Evolutionary conservation across 2,329 filamentous ascomycete genomes (phyloP).

Genomic region (Sporothrix curviconia): DNA sequence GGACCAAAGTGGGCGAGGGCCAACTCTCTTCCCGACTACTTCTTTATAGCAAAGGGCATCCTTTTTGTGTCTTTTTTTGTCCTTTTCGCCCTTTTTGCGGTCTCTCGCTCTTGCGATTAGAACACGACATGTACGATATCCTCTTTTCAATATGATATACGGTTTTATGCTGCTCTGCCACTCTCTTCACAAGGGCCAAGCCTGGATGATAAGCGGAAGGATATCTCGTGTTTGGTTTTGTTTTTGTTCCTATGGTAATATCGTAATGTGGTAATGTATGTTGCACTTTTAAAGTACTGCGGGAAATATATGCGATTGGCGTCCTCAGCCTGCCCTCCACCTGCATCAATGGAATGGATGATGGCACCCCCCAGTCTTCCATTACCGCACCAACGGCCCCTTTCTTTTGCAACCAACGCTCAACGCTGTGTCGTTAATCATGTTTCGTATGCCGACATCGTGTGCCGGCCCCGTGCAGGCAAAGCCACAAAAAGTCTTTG

Average conservation of each 20-base stretch:
- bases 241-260: background rate
- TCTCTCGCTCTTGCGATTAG: background rate
- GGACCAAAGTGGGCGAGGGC: constrained; percentile 59
- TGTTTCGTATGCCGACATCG: background rate
- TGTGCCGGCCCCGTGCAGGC: no score
- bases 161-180: background rate
- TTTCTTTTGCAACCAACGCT: constrained; percentile 3
- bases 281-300: background rate
- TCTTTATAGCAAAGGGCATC: constrained; percentile 44
- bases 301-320: background rate
- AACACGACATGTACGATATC: constrained; percentile 6
- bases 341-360: background rate
- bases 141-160: background rate
- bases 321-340: background rate
- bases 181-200: background rate
- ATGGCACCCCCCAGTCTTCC: background rate
- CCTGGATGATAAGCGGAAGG: background rate
- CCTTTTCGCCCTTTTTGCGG: background rate
- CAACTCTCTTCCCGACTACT: constrained; percentile 62
- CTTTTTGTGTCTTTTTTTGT: constrained; percentile 3
- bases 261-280: background rate
- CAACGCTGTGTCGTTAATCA: constrained; percentile 11
- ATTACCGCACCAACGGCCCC: no score
- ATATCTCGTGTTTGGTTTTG: constrained; percentile 1
- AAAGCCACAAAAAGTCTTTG: no score